Percentiles rank a stretch among this genome's conserved stretches.
phyloP scores from a whole-genome alignment of 345 rosid species.

The Boechera retrofracta region DNA sequence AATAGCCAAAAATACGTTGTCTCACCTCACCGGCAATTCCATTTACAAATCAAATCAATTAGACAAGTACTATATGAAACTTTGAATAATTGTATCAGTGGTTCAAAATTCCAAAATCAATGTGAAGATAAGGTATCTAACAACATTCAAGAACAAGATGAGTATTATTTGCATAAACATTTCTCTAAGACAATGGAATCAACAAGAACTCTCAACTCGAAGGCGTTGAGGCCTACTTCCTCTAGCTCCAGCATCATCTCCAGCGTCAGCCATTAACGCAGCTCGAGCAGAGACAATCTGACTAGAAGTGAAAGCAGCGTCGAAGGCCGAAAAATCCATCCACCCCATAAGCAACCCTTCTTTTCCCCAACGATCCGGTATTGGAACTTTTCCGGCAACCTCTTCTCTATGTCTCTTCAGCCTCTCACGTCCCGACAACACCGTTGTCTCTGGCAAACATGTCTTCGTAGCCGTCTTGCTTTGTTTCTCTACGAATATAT shows the following conservation, averaged over 20 bases:
- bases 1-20: not conserved
- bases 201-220: slow-evolving; percentile 55
- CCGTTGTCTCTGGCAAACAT: slow-evolving; percentile 2
- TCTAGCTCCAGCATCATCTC: slow-evolving; percentile 28
- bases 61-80: not conserved
- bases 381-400: slow-evolving; percentile 53
- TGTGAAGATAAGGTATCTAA: slow-evolving; percentile 2
- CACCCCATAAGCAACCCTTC: slow-evolving; percentile 67
- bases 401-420: slow-evolving; percentile 68
- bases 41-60: not conserved
- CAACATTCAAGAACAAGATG: not conserved
- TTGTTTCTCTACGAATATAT: slow-evolving; percentile 6
- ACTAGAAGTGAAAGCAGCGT: slow-evolving; percentile 51
- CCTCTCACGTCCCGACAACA: slow-evolving; percentile 59
- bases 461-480: not conserved
- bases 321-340: slow-evolving; percentile 67
- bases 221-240: slow-evolving; percentile 43
- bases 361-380: slow-evolving; percentile 75
- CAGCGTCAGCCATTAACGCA: slow-evolving; percentile 56
- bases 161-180: slow-evolving; percentile 28
- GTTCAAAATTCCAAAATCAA: not conserved
- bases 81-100: slow-evolving; percentile 7
- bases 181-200: slow-evolving; percentile 17
- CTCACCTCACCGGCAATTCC: not conserved
- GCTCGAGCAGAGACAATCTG: slow-evolving; percentile 69